Evolutionary conservation across 2,329 filamentous ascomycete genomes (phyloP).

Genomic region (Alternaria triticina): DNA sequence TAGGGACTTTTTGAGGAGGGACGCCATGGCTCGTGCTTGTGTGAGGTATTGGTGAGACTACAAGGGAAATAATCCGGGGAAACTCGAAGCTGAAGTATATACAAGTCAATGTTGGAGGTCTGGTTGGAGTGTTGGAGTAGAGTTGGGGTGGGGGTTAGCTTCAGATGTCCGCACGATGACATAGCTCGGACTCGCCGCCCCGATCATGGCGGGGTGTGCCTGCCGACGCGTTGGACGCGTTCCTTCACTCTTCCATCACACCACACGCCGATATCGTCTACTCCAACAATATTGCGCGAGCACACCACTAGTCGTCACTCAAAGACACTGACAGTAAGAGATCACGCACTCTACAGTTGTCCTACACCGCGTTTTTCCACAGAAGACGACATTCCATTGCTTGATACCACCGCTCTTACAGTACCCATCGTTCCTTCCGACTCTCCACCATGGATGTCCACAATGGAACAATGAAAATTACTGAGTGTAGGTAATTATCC

Average conservation of each 20-base stretch:
- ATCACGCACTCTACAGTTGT: rapidly evolving
- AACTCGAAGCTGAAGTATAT: background rate
- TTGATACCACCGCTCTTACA: background rate
- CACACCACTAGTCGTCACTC: background rate
- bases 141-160: constrained; percentile 8
- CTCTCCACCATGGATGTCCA: too few relatives aligned
- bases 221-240: constrained; percentile 3
- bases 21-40: constrained; percentile 23
- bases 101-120: background rate
- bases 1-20: constrained; percentile 46
- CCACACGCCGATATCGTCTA: background rate
- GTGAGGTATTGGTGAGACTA: background rate
- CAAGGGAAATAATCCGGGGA: background rate
- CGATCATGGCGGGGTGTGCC: constrained; percentile 4
- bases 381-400: background rate
- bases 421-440: background rate
- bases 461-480: too few relatives aligned
- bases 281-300: background rate
- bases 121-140: constrained; percentile 10
- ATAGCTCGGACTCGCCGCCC: constrained; percentile 2
- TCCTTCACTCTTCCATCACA: background rate
- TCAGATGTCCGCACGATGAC: background rate
- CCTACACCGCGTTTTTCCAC: rapidly evolving
- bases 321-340: background rate
- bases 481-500: too few relatives aligned